Conservation (phyloP, 441 rosid species). For the Gossypium laxum region DNA sequence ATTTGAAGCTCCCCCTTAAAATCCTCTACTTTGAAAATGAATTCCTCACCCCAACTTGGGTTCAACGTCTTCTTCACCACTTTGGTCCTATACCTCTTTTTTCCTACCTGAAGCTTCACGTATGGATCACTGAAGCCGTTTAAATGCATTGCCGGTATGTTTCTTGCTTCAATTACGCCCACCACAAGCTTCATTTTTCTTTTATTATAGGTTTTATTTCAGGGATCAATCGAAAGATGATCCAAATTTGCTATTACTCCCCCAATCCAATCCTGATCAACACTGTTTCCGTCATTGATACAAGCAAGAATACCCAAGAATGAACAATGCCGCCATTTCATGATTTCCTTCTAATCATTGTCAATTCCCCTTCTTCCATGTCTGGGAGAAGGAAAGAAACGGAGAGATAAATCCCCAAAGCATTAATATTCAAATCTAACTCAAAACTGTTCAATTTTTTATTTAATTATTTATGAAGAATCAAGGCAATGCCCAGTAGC, state of each 20-base stretch:
- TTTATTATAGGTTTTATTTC: background rate
- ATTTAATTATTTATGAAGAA: background rate
- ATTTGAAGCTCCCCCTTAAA: constrained; percentile 69
- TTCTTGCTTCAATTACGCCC: constrained; percentile 69
- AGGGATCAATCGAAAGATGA: background rate
- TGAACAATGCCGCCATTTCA: background rate
- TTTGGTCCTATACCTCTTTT: constrained; percentile 59
- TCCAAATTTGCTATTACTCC: background rate
- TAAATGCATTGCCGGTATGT: constrained; percentile 67
- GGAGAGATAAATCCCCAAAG: background rate
- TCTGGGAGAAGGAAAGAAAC: background rate
- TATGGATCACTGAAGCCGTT: constrained; percentile 88
- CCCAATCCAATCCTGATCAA: background rate
- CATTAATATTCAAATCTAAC: background rate
- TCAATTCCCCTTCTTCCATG: background rate
- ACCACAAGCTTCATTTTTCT: constrained; percentile 61
- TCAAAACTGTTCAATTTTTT: background rate
- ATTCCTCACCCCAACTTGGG: constrained; percentile 88
- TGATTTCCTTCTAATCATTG: background rate
- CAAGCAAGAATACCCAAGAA: background rate
- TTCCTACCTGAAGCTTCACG: constrained; percentile 70
- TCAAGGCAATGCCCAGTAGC: background rate
- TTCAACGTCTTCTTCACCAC: constrained; percentile 78
- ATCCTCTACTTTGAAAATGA: constrained; percentile 80
- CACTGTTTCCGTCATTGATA: background rate